Conservation (phyloP, 805 yeast species). For the Wickerhamomyces rabaulensis region DNA sequence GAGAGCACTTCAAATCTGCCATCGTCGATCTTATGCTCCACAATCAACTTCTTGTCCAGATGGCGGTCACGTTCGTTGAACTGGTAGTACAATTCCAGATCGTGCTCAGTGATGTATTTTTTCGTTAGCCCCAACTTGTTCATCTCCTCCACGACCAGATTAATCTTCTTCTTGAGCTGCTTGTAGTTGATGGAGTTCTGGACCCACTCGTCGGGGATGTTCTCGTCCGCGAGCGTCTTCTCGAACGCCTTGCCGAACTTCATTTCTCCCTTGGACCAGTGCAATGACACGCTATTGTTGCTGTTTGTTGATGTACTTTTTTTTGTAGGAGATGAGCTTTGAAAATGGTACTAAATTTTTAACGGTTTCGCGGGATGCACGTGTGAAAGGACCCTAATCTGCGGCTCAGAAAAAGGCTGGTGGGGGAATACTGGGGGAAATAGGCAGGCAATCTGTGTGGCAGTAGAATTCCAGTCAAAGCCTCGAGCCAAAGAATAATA, state of each 20-base stretch:
- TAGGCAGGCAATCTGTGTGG: too few relatives aligned
- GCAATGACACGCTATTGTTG: too few relatives aligned
- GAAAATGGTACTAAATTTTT: too few relatives aligned
- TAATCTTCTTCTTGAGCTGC: conserved; percentile 61
- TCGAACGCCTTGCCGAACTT: conserved; percentile 73
- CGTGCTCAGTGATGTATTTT: conserved; percentile 24
- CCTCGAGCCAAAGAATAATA: too few relatives aligned
- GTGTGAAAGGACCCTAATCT: too few relatives aligned
- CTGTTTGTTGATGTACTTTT: too few relatives aligned
- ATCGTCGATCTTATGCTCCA: conserved; percentile 4
- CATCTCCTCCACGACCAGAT: conserved; percentile 59
- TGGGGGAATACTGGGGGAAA: too few relatives aligned
- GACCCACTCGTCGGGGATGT: conserved; percentile 64
- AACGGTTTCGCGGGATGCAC: too few relatives aligned
- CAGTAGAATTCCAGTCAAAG: too few relatives aligned
- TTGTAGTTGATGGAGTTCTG: conserved; percentile 68
- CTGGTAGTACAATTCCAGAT: conserved; percentile 13
- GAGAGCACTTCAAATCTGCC: conserved; percentile 3
- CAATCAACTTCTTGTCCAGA: conserved; percentile 2
- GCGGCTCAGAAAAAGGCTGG: too few relatives aligned
- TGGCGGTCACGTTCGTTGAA: conserved; percentile 11
- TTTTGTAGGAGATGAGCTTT: too few relatives aligned
- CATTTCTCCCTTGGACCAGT: conserved; percentile 33
- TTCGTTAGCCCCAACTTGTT: conserved; percentile 50
- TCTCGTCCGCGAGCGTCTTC: conserved; percentile 53